Conservation (phyloP, 257 asterid genomes). For the Leonotis leonurus region DNA sequence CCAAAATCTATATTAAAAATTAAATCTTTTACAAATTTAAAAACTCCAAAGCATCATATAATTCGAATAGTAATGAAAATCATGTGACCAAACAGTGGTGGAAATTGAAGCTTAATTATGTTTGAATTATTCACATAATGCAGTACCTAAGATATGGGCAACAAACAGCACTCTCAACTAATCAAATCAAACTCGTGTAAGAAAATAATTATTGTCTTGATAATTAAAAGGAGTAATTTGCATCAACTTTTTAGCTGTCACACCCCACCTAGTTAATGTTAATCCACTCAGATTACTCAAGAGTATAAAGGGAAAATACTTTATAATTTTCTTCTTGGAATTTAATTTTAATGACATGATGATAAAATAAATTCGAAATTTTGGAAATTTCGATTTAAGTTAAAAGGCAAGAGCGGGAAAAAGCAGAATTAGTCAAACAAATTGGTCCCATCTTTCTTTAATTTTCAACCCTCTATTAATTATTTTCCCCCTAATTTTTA, state of each 20-base stretch:
- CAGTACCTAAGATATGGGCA: constrained; percentile 10
- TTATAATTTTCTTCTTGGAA: neutral
- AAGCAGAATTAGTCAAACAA: constrained; percentile 18
- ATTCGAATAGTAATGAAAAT: constrained; percentile 9
- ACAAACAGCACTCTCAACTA: constrained; percentile 2
- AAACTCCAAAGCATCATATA: neutral
- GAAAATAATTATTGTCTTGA: constrained; percentile 21
- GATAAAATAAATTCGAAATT: neutral
- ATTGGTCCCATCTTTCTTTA: constrained; percentile 15
- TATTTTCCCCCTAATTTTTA: neutral
- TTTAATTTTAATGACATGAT: neutral
- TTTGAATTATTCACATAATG: constrained; percentile 27
- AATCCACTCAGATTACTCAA: neutral
- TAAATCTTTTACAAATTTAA: neutral
- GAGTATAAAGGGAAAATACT: neutral
- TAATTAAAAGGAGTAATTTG: constrained; percentile 24
- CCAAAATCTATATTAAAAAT: neutral
- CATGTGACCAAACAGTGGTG: constrained; percentile 15
- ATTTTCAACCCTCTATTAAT: neutral
- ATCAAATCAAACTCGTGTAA: constrained; percentile 15
- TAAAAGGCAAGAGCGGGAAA: constrained; percentile 27
- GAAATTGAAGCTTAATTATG: constrained; percentile 16
- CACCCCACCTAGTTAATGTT: constrained; percentile 8
- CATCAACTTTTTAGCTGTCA: constrained; percentile 25
- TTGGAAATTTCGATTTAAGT: neutral